These are phyloP conservation scores for Lasiosphaeria hispida DNA, from an alignment of 495 filamentous ascomycete genomes.

Conservation along the genomic window DNA sequence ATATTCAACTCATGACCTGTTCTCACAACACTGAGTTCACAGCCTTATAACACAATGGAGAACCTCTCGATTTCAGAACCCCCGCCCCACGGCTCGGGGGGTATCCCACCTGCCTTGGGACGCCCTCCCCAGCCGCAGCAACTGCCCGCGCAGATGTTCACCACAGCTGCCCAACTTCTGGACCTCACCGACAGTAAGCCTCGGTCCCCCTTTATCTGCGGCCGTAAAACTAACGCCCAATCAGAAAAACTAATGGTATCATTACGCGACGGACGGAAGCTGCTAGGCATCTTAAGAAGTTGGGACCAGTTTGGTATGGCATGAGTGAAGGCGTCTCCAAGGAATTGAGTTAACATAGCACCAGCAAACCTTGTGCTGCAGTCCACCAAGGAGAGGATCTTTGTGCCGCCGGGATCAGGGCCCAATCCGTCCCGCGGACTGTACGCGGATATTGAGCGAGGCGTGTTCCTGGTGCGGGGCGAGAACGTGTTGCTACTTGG, in stretches of 20 bases:
- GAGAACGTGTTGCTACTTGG: conserved; percentile 91
- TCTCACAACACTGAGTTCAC: background rate
- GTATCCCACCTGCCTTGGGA: conserved; percentile 28
- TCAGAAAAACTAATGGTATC: conserved; percentile 90
- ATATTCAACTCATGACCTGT: conserved; percentile 8
- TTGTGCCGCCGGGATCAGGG: conserved; percentile 47
- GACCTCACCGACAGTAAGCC: conserved; percentile 93
- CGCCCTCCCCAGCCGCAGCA: conserved; percentile 51
- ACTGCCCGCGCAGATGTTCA: conserved; percentile 91
- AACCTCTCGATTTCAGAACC: conserved; percentile 45
- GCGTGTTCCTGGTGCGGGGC: conserved; percentile 84
- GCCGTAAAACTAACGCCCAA: conserved; percentile 14
- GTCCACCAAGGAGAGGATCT: conserved; percentile 84
- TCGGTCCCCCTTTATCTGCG: background rate
- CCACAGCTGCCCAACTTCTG: conserved; percentile 88
- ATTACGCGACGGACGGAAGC: conserved; percentile 86
- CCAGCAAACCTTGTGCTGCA: conserved; percentile 91
- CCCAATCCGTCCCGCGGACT: conserved; percentile 36
- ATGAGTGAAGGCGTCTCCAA: background rate
- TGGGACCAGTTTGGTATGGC: conserved; percentile 97
- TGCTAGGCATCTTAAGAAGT: conserved; percentile 87
- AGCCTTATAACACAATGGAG: conserved; percentile 40
- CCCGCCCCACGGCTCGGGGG: conserved; percentile 28
- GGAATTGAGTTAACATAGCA: conserved; percentile 1
- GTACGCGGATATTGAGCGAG: conserved; percentile 78